Percentiles rank a stretch among this genome's conserved stretches.
These are phyloP conservation scores for Candida dubliniensis DNA, from an alignment of 1,139 yeast species.

Conservation along the genomic window DNA sequence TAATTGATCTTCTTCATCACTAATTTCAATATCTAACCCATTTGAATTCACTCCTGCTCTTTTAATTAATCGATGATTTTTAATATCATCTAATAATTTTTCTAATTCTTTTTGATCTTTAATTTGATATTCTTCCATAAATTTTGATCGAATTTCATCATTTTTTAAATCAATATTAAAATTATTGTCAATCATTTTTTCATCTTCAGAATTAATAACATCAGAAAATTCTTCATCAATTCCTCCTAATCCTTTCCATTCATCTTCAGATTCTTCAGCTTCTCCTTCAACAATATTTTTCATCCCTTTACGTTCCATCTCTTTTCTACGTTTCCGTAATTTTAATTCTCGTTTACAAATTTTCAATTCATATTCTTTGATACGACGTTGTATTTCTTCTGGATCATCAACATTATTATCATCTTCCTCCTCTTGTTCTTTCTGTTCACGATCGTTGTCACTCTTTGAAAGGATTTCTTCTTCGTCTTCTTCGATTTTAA, in stretches of 20 bases:
- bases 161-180: conserved; percentile 59
- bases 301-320: conserved; percentile 52
- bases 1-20: conserved; percentile 66
- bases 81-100: conserved; percentile 75
- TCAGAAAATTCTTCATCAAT: conserved; percentile 70
- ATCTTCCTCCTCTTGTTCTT: conserved; percentile 20
- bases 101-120: conserved; percentile 72
- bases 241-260: conserved; percentile 91
- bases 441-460: conserved; percentile 11
- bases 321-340: conserved; percentile 42
- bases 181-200: conserved; percentile 76
- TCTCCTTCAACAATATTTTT: conserved; percentile 70
- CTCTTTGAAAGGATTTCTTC: conserved; percentile 19
- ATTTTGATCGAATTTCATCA: conserved; percentile 58
- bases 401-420: conserved; percentile 25
- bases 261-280: conserved; percentile 96
- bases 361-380: conserved; percentile 38
- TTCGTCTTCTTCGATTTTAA: conserved; percentile 19
- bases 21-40: conserved; percentile 63
- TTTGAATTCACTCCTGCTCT: conserved; percentile 42
- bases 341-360: conserved; percentile 41
- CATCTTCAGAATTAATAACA: conserved; percentile 73
- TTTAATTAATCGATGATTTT: conserved; percentile 76
- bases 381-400: conserved; percentile 29
- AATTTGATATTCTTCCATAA: conserved; percentile 66